Percentiles rank a stretch among this genome's conserved stretches.
Evolutionary conservation across 768 basidiomycete species (phyloP).

Genomic region (Amylocystis lapponica): DNA sequence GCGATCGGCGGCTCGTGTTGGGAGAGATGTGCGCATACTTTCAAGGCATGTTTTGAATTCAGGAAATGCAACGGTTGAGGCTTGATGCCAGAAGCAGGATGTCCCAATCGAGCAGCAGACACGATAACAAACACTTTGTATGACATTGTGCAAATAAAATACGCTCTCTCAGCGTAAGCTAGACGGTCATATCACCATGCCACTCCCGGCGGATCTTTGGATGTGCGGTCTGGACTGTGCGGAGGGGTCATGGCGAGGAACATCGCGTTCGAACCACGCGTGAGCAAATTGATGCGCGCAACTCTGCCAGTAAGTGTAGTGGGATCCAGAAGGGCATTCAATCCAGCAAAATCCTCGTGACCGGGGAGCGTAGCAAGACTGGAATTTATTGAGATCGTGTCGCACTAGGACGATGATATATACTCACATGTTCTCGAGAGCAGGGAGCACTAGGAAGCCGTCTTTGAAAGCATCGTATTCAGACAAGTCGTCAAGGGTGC

Average conservation of each 20-base stretch:
- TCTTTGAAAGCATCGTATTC: conserved; percentile 29
- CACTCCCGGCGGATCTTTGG: too few relatives aligned
- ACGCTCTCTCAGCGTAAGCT: too few relatives aligned
- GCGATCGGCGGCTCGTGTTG: too few relatives aligned
- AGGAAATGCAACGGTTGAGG: too few relatives aligned
- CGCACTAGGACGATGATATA: too few relatives aligned
- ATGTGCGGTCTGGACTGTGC: conserved; percentile 12
- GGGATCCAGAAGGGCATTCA: conserved; percentile 26
- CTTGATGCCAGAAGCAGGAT: too few relatives aligned
- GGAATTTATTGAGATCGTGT: neutral
- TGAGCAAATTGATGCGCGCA: conserved; percentile 22
- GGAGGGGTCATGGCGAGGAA: conserved; percentile 22
- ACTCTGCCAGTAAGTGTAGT: conserved; percentile 20
- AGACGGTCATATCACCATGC: too few relatives aligned
- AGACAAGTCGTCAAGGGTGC: conserved; percentile 27
- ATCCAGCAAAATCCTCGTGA: conserved; percentile 27
- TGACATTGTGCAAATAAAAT: too few relatives aligned
- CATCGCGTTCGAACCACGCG: conserved; percentile 22
- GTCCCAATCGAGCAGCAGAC: too few relatives aligned
- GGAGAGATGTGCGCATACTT: too few relatives aligned
- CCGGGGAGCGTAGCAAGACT: conserved; percentile 29
- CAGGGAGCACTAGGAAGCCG: conserved; percentile 29
- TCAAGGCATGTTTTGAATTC: too few relatives aligned
- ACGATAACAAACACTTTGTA: too few relatives aligned
- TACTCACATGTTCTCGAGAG: conserved; percentile 30